Conservation (phyloP, 192 early-diverging fungal species). For the Podila minutissima region DNA sequence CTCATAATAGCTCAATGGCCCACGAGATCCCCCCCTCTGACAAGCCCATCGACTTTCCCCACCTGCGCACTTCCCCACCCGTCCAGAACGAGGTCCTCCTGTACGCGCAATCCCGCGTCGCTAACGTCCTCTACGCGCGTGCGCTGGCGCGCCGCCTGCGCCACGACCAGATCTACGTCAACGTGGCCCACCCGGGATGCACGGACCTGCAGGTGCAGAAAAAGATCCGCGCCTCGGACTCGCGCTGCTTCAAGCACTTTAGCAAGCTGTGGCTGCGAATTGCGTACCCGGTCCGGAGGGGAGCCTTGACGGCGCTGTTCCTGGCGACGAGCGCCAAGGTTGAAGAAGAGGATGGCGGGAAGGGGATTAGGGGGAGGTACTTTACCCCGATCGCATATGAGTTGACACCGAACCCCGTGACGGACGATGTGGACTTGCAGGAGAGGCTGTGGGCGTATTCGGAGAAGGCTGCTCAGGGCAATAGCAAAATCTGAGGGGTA, state of each 20-base stretch:
- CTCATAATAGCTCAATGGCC: conserved; percentile 13
- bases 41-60: conserved; percentile 4
- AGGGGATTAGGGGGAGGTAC: conserved; percentile 29
- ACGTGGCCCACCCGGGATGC: conserved; percentile 6
- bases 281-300: conserved; percentile 22
- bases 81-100: not conserved
- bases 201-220: not conserved
- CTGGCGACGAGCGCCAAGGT: conserved; percentile 54
- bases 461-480: conserved; percentile 8
- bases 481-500: not conserved
- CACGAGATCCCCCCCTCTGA: conserved; percentile 13
- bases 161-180: conserved; percentile 6
- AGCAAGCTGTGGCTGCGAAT: conserved; percentile 3
- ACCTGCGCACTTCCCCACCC: not conserved
- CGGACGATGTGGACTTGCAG: conserved; percentile 7
- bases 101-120: conserved; percentile 62
- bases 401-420: conserved; percentile 2
- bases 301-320: conserved; percentile 51
- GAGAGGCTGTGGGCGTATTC: conserved; percentile 7
- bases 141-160: conserved; percentile 20
- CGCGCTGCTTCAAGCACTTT: not conserved
- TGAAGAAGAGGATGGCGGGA: conserved; percentile 26
- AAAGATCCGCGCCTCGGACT: not conserved
- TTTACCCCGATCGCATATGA: conserved; percentile 15
- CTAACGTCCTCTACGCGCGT: conserved; percentile 56